Evolutionary conservation across 441 rosid species (phyloP).

Genomic region (Erodium moschatum): DNA sequence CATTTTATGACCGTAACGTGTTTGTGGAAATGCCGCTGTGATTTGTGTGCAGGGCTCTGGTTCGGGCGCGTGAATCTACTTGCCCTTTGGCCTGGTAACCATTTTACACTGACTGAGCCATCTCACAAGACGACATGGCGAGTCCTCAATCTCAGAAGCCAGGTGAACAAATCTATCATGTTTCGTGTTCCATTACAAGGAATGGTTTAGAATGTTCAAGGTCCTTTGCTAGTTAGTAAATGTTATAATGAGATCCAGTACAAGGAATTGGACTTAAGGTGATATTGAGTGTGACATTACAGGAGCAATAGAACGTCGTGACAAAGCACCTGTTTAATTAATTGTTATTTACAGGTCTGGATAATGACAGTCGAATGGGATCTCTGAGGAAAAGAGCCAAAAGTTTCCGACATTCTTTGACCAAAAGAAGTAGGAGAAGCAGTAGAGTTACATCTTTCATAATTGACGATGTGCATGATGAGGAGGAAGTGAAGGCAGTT

Average conservation of each 20-base stretch:
- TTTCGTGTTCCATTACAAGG: too few relatives aligned
- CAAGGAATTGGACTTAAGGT: background rate
- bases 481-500: slow-evolving; percentile 59
- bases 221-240: background rate
- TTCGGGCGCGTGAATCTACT: slow-evolving; percentile 27
- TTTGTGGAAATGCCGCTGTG: slow-evolving; percentile 12
- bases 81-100: slow-evolving; percentile 29
- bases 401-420: slow-evolving; percentile 51
- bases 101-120: background rate
- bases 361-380: slow-evolving; percentile 37
- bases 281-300: background rate
- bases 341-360: slow-evolving; percentile 24
- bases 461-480: slow-evolving; percentile 56
- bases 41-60: slow-evolving; percentile 33
- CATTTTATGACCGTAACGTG: background rate
- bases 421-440: slow-evolving; percentile 55
- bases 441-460: slow-evolving; percentile 58
- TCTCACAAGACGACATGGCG: slow-evolving; percentile 17
- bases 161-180: slow-evolving; percentile 19
- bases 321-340: background rate
- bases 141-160: slow-evolving; percentile 30
- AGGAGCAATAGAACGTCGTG: background rate
- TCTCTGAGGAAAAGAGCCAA: slow-evolving; percentile 56
- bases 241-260: too few relatives aligned
- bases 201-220: background rate